Conservation (phyloP, 2,329 filamentous ascomycete species). For the Aspergillus pseudonomiae region DNA sequence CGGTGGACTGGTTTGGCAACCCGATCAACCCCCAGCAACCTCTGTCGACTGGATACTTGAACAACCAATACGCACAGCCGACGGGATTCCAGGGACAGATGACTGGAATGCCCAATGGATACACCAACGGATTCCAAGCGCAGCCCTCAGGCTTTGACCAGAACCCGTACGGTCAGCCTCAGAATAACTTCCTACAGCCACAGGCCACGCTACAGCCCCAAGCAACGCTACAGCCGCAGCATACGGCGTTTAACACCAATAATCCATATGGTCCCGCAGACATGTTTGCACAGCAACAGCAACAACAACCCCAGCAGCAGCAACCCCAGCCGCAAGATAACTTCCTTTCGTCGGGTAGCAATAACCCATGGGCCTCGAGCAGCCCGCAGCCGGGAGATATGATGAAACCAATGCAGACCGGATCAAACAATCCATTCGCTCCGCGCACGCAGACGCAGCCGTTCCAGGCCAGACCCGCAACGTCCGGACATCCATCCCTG, state of each 20-base stretch:
- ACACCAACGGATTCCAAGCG: constrained; percentile 67
- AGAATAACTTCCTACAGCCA: constrained; percentile 51
- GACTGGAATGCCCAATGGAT: constrained; percentile 71
- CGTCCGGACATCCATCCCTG: constrained; percentile 68
- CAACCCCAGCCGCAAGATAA: constrained; percentile 56
- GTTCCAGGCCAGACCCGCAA: constrained; percentile 56
- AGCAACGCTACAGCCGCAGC: constrained; percentile 59
- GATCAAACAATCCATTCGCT: constrained; percentile 97
- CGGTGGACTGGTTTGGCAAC: constrained; percentile 97
- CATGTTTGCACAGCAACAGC: constrained; percentile 54
- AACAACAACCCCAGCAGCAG: constrained; percentile 50
- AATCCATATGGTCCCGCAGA: constrained; percentile 59
- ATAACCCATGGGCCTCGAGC: constrained; percentile 86
- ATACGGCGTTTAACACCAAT: constrained; percentile 59
- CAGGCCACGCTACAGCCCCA: constrained; percentile 60
- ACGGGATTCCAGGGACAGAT: constrained; percentile 69
- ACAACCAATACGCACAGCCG: constrained; percentile 72
- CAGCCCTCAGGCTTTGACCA: constrained; percentile 73
- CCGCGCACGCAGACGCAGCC: constrained; percentile 52
- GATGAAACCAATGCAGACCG: constrained; percentile 81
- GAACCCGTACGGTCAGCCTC: constrained; percentile 45
- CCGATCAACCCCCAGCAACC: constrained; percentile 78
- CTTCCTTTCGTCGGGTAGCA: constrained; percentile 74
- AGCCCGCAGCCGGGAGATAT: constrained; percentile 62
- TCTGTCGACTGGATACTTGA: constrained; percentile 69